Percentiles rank a stretch among this genome's conserved stretches.
Evolutionary conservation across 2,329 filamentous ascomycete species (phyloP).

Genomic region (Zymoseptoria tritici): DNA sequence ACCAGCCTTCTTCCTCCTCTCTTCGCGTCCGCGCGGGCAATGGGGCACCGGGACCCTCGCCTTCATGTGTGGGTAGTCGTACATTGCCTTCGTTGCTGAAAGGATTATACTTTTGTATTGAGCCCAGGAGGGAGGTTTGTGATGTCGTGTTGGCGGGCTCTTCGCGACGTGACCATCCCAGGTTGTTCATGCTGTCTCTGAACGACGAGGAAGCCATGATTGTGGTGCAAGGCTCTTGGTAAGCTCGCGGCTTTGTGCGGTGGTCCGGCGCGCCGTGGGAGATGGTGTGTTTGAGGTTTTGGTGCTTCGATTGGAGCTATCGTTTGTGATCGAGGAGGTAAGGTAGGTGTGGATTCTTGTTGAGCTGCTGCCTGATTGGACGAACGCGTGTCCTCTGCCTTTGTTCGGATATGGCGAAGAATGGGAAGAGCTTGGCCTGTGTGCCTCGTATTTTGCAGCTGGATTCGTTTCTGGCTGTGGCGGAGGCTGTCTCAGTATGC

Average conservation of each 20-base stretch:
- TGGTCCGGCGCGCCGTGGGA: background rate
- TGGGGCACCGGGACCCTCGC: conserved; percentile 68
- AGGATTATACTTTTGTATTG: conserved; percentile 77
- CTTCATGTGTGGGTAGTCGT: conserved; percentile 75
- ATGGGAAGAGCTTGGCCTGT: background rate
- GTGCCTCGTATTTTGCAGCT: background rate
- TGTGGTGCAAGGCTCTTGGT: conserved; percentile 1
- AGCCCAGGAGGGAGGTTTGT: conserved; percentile 68
- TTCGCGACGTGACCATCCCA: conserved; percentile 88
- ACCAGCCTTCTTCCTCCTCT: conserved; percentile 93
- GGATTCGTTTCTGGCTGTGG: background rate
- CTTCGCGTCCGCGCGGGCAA: conserved; percentile 75
- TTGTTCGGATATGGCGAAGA: background rate
- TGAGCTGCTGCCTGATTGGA: conserved; percentile 23
- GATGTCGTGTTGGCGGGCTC: conserved; percentile 70
- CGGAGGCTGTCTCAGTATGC: background rate
- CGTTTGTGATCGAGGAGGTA: background rate
- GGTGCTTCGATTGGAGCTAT: conserved; percentile 7
- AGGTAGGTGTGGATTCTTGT: background rate
- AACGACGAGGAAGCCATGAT: conserved; percentile 82
- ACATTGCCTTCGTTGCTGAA: conserved; percentile 84
- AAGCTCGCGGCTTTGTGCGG: conserved; percentile 11
- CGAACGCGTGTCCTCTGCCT: conserved; percentile 12
- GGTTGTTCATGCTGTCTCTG: conserved; percentile 85
- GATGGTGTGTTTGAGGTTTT: conserved; percentile 17